Evolutionary conservation across 225 moss, liverwort and hornwort species (phyloP).

Genomic region (Sphagnum contortum): DNA sequence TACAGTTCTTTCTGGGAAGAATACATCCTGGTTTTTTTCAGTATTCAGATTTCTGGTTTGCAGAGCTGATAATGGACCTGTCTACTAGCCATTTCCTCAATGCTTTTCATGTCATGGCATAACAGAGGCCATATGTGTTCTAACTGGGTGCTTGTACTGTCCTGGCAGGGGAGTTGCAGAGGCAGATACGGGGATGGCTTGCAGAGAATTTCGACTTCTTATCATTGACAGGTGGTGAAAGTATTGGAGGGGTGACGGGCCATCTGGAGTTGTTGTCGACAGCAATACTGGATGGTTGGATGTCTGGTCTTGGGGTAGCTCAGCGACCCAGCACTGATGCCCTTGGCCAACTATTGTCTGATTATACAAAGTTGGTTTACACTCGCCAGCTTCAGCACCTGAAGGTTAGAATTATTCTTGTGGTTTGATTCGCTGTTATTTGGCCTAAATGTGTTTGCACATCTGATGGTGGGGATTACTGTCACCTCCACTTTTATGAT

Average conservation of each 20-base stretch:
- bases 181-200: constrained; percentile 95
- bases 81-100: too few species aligned
- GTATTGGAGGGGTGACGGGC: constrained; percentile 52
- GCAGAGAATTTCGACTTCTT: constrained; percentile 90
- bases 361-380: constrained; percentile 83
- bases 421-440: neutral
- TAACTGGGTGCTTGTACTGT: neutral
- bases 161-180: constrained; percentile 68
- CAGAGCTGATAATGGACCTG: too few species aligned
- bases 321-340: constrained; percentile 90
- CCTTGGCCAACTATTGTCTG: constrained; percentile 86
- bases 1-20: too few species aligned
- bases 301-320: constrained; percentile 96
- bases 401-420: constrained; percentile 27
- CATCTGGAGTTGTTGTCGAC: constrained; percentile 92
- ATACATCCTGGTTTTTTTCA: too few species aligned
- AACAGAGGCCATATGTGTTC: too few species aligned
- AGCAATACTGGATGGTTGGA: constrained; percentile 98
- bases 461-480: too few species aligned
- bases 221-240: constrained; percentile 59
- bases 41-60: too few species aligned
- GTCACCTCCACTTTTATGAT: too few species aligned
- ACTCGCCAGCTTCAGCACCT: constrained; percentile 88
- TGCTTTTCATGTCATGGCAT: too few species aligned
- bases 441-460: too few species aligned